phyloP scores from a whole-genome alignment of 1,139 yeast species.

The Suhomyces bokatorum region DNA sequence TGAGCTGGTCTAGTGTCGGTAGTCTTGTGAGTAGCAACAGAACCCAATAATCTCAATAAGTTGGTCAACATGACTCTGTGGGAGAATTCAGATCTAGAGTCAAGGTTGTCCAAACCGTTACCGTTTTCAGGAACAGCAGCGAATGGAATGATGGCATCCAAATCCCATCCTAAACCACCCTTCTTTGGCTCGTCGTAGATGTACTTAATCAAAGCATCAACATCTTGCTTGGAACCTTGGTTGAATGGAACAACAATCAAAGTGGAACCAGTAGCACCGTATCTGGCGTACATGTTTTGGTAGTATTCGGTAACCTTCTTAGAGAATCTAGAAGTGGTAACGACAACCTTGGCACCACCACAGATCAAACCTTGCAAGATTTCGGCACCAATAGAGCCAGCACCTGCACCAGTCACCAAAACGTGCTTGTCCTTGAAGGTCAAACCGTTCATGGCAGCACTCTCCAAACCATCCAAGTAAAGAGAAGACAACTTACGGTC shows the following conservation, averaged over 20 bases:
- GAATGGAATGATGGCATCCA: slow-evolving; percentile 93
- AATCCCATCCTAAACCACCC: slow-evolving; percentile 97
- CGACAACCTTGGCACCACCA: slow-evolving; percentile 98
- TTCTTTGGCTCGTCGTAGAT: slow-evolving; percentile 79
- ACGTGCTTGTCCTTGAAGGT: slow-evolving; percentile 88
- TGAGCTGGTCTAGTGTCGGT: slow-evolving; percentile 98
- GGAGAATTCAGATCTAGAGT: slow-evolving; percentile 94
- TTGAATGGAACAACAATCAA: slow-evolving; percentile 96
- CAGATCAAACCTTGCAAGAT: slow-evolving; percentile 89
- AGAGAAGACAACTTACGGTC: slow-evolving; percentile 74
- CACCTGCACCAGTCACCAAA: slow-evolving; percentile 97
- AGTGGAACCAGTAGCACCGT: slow-evolving; percentile 89
- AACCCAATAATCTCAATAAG: slow-evolving; percentile 87
- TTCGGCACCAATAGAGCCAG: slow-evolving; percentile 98
- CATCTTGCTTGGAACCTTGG: slow-evolving; percentile 96
- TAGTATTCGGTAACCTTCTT: slow-evolving; percentile 93
- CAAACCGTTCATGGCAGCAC: slow-evolving; percentile 90
- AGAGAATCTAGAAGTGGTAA: slow-evolving; percentile 94
- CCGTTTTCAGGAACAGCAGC: slow-evolving; percentile 99
- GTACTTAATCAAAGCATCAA: slow-evolving; percentile 78
- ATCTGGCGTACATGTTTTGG: slow-evolving; percentile 89
- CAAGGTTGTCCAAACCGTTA: slow-evolving; percentile 88
- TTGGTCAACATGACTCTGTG: slow-evolving; percentile 98
- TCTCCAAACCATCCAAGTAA: slow-evolving; percentile 88
- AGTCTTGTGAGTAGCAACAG: slow-evolving; percentile 80